Evolutionary conservation across 116 monocot species (phyloP), one percentile per base, ranked within the genome.

Genomic region (Cymodocea nodosa): DNA sequence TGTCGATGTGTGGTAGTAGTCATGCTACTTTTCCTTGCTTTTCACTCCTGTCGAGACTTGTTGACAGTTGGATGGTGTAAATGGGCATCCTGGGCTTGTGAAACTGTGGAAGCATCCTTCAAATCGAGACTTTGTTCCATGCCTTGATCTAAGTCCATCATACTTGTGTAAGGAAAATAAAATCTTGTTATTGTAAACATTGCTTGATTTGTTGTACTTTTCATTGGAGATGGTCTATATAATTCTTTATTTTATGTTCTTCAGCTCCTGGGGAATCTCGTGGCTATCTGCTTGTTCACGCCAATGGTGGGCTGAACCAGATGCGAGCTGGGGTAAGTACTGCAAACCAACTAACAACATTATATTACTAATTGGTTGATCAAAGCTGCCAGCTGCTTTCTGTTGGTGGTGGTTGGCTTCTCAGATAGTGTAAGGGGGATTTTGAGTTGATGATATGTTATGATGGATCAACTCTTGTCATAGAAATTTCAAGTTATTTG

Each of bases 291-390:
- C 37, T 97, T 35, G 97, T 97, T 68, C 76, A 83, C 71, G 73
- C 97, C 60, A 97, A 97, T 79, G 97, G 97, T 40, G 97, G 97
- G 25, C 77, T 97, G 62, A 97, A 97, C 72, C 97, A 97, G 71
- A 91, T 97, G 90, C 76, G 90, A 58, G 80, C 85, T 36, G 97
- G 91, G 83, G 97, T 91, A 81, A 76, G 59, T 24, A 23, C 7
- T 37, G 14, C 62, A 37, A 40, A 62, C 16, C 35, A 16, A 37
- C 17, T 39, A 35, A 62, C 13, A 35, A 0, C 5, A 44, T 12
- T 44, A 44, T 44, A 10, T 44, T 44, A 44, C 44, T 8, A 44
- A 44, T 5, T 44, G 9, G 44, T 44, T 44, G 44, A 44, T 10
- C 44, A 12, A 44, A 9, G 9, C 9, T 10, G 44, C 44, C 44